These are phyloP conservation scores for Podaxis carcinomalis DNA, from an alignment of 768 basidiomycete genomes.

Conservation along the genomic window DNA sequence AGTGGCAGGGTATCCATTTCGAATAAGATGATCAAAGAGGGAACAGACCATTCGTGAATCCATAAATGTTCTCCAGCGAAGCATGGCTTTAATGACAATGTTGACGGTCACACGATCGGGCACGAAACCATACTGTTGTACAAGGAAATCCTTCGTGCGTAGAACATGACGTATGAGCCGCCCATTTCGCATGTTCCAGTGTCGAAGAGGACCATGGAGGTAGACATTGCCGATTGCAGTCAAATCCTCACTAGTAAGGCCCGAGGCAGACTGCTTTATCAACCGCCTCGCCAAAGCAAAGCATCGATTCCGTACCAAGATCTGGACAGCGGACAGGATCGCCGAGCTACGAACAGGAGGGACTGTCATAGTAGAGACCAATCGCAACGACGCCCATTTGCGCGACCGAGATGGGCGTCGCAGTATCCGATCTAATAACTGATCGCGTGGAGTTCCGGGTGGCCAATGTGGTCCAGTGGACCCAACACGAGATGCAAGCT, in stretches of 20 bases:
- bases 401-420: background rate
- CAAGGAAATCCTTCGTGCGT: slow-evolving; percentile 37
- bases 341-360: slow-evolving; percentile 21
- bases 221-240: slow-evolving; percentile 56
- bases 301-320: slow-evolving; percentile 39
- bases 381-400: background rate
- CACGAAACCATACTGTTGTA: slow-evolving; percentile 40
- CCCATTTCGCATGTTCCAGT: slow-evolving; percentile 31
- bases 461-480: background rate
- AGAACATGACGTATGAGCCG: slow-evolving; percentile 42
- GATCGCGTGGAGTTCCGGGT: background rate
- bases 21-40: slow-evolving; percentile 63
- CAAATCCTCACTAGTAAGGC: slow-evolving; percentile 23
- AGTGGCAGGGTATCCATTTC: slow-evolving; percentile 52
- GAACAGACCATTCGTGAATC: slow-evolving; percentile 38
- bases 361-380: background rate
- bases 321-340: slow-evolving; percentile 29
- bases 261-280: slow-evolving; percentile 23
- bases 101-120: slow-evolving; percentile 72
- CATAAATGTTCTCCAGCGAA: slow-evolving; percentile 46
- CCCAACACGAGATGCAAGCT: background rate
- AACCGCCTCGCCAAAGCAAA: slow-evolving; percentile 40
- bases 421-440: background rate
- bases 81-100: slow-evolving; percentile 56
- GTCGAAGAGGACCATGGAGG: slow-evolving; percentile 38